Percentiles rank a stretch among this genome's conserved stretches.
Conservation (phyloP, 2,329 filamentous ascomycete species). For the Raffaelea ambrosiae region DNA sequence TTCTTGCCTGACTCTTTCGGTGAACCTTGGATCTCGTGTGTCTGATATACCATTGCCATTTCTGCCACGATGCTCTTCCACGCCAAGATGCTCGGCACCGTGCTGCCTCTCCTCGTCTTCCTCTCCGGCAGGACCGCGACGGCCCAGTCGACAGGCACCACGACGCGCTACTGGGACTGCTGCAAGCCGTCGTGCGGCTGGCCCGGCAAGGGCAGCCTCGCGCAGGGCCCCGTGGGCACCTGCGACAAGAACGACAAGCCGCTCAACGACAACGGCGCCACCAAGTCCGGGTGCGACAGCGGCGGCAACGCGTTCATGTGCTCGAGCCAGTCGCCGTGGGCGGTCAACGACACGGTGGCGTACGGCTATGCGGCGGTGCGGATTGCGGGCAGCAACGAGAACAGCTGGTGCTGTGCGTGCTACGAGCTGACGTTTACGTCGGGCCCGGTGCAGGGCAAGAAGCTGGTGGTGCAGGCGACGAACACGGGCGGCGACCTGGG, state of each 20-base stretch:
- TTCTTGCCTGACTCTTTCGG: no score
- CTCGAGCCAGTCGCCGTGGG: constrained; percentile 42
- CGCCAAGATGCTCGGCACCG: no score
- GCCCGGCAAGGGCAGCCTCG: constrained; percentile 38
- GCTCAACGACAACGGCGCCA: constrained; percentile 29
- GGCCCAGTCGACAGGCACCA: constrained; percentile 9
- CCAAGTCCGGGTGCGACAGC: constrained; percentile 25
- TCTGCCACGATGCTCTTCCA: no score
- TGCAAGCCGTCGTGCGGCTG: constrained; percentile 58
- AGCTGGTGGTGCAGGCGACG: constrained; percentile 51
- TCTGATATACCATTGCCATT: no score
- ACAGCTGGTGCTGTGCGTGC: constrained; percentile 43
- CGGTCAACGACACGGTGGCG: constrained; percentile 37
- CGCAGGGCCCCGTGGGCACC: constrained; percentile 29
- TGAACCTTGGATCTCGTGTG: no score
- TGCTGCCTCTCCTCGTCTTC: not conserved
- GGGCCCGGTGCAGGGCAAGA: constrained; percentile 44
- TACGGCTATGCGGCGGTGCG: constrained; percentile 47
- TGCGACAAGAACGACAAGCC: constrained; percentile 41
- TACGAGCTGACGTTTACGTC: constrained; percentile 54
- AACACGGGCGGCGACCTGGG: constrained; percentile 49
- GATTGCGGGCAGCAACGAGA: constrained; percentile 33
- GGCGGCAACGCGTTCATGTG: constrained; percentile 46
- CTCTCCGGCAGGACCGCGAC: not conserved
- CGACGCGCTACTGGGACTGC: constrained; percentile 44